Evolutionary conservation across 108 stramenopile species (phyloP).

Genomic region (Seminavis robusta): DNA sequence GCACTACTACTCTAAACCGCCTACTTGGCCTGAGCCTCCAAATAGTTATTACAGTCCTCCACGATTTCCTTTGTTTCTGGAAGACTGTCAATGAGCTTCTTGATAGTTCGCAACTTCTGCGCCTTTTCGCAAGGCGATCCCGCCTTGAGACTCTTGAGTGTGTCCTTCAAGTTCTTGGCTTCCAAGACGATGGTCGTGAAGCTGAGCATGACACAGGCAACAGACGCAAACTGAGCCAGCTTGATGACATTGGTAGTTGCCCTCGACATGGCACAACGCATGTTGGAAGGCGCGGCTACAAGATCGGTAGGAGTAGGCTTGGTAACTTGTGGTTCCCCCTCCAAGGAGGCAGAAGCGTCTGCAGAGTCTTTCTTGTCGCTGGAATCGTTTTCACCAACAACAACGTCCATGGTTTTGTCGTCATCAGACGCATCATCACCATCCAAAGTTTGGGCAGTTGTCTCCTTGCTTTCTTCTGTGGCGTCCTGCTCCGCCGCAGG

Average conservation of each 20-base stretch:
- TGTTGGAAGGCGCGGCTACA: too few relatives aligned
- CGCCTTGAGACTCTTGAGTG: slow-evolving; percentile 19
- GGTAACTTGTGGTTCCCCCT: background rate
- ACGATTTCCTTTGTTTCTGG: slow-evolving; percentile 32
- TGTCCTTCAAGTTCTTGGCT: slow-evolving; percentile 24
- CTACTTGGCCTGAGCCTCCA: slow-evolving; percentile 18
- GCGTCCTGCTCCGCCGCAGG: too few relatives aligned
- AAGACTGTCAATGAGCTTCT: slow-evolving; percentile 19
- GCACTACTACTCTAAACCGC: too few relatives aligned
- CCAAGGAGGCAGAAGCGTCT: background rate
- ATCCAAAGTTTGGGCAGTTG: too few relatives aligned
- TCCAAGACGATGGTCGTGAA: slow-evolving; percentile 29
- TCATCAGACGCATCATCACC: too few relatives aligned
- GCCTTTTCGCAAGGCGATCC: slow-evolving; percentile 48
- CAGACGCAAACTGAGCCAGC: slow-evolving; percentile 17
- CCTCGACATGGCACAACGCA: background rate
- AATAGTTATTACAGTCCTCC: slow-evolving; percentile 37
- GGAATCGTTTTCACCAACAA: too few relatives aligned
- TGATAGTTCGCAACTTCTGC: slow-evolving; percentile 8
- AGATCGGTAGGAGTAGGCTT: too few relatives aligned
- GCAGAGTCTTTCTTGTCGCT: too few relatives aligned
- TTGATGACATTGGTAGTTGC: slow-evolving; percentile 15
- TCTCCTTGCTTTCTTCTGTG: too few relatives aligned
- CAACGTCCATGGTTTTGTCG: too few relatives aligned
- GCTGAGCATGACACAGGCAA: slow-evolving; percentile 35